Conservation (phyloP, 2,329 filamentous ascomycete genomes). For the Fusarium brachygibbosum region DNA sequence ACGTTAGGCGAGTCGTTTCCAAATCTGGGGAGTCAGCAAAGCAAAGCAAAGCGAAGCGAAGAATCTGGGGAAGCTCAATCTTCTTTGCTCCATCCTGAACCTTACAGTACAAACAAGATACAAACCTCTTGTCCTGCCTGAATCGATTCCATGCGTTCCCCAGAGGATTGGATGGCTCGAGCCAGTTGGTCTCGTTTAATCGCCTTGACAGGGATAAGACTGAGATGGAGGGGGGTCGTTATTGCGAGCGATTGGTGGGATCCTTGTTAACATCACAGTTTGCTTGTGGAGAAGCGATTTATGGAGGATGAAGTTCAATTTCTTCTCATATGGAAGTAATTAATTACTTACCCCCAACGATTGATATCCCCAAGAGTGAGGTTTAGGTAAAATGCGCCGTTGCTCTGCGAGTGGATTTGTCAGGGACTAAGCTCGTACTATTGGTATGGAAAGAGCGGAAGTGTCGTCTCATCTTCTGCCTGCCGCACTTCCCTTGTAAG, state of each 20-base stretch:
- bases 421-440: conserved; percentile 1
- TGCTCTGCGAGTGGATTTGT: conserved; percentile 19
- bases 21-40: conserved; percentile 19
- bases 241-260: conserved; percentile 39
- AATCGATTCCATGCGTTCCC: conserved; percentile 29
- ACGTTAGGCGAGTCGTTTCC: conserved; percentile 17
- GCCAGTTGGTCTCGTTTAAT: conserved; percentile 40
- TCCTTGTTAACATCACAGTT: conserved; percentile 20
- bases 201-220: conserved; percentile 29
- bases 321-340: conserved; percentile 13
- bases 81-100: neutral
- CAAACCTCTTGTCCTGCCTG: conserved; percentile 10
- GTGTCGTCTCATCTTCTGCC: conserved; percentile 23
- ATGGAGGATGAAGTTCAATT: conserved; percentile 32
- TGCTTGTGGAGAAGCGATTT: conserved; percentile 39
- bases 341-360: neutral
- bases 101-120: neutral
- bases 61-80: conserved; percentile 25
- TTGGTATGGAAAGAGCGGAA: conserved; percentile 19
- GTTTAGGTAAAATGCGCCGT: conserved; percentile 23
- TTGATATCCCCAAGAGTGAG: conserved; percentile 8
- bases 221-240: conserved; percentile 36
- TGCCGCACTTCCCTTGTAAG: conserved; percentile 10
- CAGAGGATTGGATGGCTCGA: conserved; percentile 28
- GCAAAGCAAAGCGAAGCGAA: conserved; percentile 6